Evolutionary conservation across 2,329 filamentous ascomycete species (phyloP), one percentile per base, ranked within the genome.

Genomic region (Acrodontium crateriforme): DNA sequence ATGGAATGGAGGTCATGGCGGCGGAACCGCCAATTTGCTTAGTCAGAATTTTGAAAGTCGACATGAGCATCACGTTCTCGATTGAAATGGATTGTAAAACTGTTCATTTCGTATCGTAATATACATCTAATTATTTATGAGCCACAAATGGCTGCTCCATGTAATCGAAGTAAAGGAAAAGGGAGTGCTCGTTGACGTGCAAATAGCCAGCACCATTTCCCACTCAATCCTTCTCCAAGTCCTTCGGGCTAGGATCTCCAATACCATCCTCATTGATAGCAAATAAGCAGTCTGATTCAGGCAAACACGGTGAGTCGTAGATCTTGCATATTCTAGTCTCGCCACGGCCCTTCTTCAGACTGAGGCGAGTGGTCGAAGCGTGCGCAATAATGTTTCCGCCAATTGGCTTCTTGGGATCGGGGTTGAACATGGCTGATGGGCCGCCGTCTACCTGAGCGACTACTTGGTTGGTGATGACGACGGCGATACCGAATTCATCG

Each of bases 301-400:
- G 89, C 39, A 98, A 62, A 56, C 89, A 98, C 2, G 89, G 89
- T 45, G 85, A 95, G 58, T 98, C 91, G 52, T 98, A 98, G 37
- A 98, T 98, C 66, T 95, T 98, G 62, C 89, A 93, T 42, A 98
- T 82, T 62, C 89, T 73, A 13, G 89, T 98, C 65, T 98, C 89
- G 16, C 71, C 89, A 30, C 89, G 70, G 2, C 89, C 91, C 57
- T 98, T 98, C 63, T 93, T 94, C 51, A 98, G 56, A 48, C 84
- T 94, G 45, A 98, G 69, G 48, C 89, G 70, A 2, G 89, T 98
- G 2, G 89, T 98, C 49, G 83, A 93, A 28, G 89, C 85, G 54
- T 98, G 89, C 3, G 91, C 89, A 52, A 98, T 95, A 42, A 98
- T 98, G 56, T 98, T 95, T 39, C 89, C 89, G 42, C 89, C 89